phyloP scores from a whole-genome alignment of 2,329 filamentous ascomycete genomes.

The Ceratocystis harringtonii region DNA sequence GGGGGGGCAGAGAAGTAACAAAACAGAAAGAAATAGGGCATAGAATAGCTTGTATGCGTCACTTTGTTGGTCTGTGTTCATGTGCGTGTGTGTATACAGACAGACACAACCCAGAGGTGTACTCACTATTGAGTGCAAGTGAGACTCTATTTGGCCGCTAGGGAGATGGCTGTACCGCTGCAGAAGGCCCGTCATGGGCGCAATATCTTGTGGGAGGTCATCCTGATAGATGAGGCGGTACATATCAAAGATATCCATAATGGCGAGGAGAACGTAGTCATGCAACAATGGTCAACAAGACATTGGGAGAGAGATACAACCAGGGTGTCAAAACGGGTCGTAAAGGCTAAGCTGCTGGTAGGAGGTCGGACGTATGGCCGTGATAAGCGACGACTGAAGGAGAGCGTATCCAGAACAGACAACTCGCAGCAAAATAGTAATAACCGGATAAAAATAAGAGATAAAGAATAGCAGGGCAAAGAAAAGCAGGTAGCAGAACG shows the following conservation, averaged over 20 bases:
- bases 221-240: slow-evolving; percentile 19
- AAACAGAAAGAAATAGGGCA: not conserved
- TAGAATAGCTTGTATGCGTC: not conserved
- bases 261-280: not conserved
- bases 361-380: too few relatives aligned
- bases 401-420: too few relatives aligned
- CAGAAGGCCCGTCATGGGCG: slow-evolving; percentile 26
- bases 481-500: too few relatives aligned
- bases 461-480: too few relatives aligned
- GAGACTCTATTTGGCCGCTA: slow-evolving; percentile 24
- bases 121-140: slow-evolving; percentile 19
- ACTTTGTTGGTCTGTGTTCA: not conserved
- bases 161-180: slow-evolving; percentile 28
- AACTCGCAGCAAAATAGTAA: too few relatives aligned
- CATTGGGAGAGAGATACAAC: not conserved
- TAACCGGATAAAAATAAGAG: too few relatives aligned
- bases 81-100: not conserved
- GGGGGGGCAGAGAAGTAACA: not conserved
- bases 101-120: not conserved
- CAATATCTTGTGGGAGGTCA: slow-evolving; percentile 26
- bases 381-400: too few relatives aligned
- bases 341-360: too few relatives aligned
- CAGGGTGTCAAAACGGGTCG: not conserved
- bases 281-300: not conserved
- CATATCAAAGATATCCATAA: slow-evolving; percentile 18